Evolutionary conservation across 1,284 basidiomycete species (phyloP), one percentile per base, ranked within the genome.

Genomic region (Exobasidium rhododendri): DNA sequence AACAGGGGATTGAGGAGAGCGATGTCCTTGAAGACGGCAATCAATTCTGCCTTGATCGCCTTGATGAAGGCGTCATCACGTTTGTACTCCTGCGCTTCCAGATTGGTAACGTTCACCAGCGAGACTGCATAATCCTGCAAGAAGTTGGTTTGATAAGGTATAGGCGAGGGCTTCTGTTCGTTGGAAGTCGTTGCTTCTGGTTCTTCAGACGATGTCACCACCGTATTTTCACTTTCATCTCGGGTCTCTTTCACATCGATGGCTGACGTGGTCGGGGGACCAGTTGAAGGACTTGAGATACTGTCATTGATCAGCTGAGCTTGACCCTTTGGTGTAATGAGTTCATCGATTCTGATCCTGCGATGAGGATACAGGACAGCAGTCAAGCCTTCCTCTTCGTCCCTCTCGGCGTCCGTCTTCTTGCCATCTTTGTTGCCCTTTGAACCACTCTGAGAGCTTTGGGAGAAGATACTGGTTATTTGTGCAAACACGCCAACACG

Each of bases 1-100:
- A 98, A 97, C 66, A 97, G 87, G 0, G 94, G 93, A 82, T 96
- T 97, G 58, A 97, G 85, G 79, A 94, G 91, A 0, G 94, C 94
- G 67, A 98, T 97, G 80, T 97, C 94, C 84, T 97, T 98, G 86
- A 98, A 97, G 32, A 97, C 92, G 52, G 90, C 90, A 67, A 98
- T 91, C 65, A 98, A 91, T 82, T 97, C 94, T 58, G 89, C 89
- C 88, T 94, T 94, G 82, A 97, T 90, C 2, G 94, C 94, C 32
- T 92, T 89, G 66, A 94, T 89, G 80, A 96, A 89, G 56, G 71
- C 69, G 57, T 70, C 71, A 55, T 94, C 90, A 57, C 71, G 72
- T 81, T 93, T 92, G 83, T 90, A 94, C 0, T 92, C 87, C 65
- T 89, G 62, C 50, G 86, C 10, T 88, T 89, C 44, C 80, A 81